A percentile compares a stretch with the other conserved stretches of the same genome.
Evolutionary conservation across 1,284 basidiomycete genomes (phyloP).

Genomic region (Malassezia nana): DNA sequence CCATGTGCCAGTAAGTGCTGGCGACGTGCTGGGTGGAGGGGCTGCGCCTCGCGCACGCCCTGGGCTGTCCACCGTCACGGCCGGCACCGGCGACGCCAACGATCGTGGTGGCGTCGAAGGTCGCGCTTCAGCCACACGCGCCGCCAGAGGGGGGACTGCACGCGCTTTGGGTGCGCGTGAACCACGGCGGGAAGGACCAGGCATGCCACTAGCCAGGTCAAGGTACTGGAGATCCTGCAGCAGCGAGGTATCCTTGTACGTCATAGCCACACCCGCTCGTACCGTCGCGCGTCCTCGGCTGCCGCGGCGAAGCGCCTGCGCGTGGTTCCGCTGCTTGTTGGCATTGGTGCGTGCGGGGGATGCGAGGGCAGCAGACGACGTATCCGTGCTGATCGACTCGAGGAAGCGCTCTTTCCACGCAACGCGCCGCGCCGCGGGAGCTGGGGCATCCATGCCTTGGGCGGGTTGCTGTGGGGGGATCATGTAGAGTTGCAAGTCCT

Average conservation of each 20-base stretch:
- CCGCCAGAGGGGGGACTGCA: background rate
- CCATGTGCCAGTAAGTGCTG: slow-evolving; percentile 45
- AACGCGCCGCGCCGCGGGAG: slow-evolving; percentile 23
- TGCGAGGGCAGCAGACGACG: slow-evolving; percentile 20
- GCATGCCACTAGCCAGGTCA: slow-evolving; percentile 51
- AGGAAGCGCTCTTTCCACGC: slow-evolving; percentile 52
- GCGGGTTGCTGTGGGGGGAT: slow-evolving; percentile 23
- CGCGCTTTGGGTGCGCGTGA: background rate
- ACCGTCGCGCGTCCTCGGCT: slow-evolving; percentile 51
- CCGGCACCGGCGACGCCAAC: background rate
- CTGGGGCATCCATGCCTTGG: slow-evolving; percentile 19
- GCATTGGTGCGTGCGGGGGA: slow-evolving; percentile 1
- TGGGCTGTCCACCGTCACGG: background rate
- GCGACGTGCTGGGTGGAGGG: slow-evolving; percentile 18
- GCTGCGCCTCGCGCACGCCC: background rate
- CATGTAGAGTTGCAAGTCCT: slow-evolving; percentile 52
- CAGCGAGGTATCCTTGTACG: slow-evolving; percentile 52
- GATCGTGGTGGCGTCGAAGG: background rate
- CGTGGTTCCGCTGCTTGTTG: slow-evolving; percentile 32
- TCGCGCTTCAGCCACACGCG: background rate
- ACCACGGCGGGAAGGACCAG: slow-evolving; percentile 24
- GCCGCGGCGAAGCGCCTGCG: slow-evolving; percentile 51
- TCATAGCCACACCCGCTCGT: slow-evolving; percentile 50
- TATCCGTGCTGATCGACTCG: slow-evolving; percentile 50
- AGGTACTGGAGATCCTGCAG: slow-evolving; percentile 51